Percentiles rank a stretch among this genome's conserved stretches.
Evolutionary conservation across 345 rosid species (phyloP).

Genomic region (Citrus maxima): DNA sequence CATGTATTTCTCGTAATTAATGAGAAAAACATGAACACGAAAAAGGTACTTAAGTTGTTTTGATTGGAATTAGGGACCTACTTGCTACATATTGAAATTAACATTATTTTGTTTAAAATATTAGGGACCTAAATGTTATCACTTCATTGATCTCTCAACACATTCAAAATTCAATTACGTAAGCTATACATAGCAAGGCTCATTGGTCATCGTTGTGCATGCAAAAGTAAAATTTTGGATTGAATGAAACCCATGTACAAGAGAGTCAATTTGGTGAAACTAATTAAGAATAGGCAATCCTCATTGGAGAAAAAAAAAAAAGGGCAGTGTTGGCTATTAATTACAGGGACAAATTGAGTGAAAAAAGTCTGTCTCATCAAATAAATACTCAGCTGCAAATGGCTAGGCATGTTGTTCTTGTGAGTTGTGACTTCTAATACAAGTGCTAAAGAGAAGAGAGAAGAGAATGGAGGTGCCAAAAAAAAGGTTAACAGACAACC

Average conservation of each 20-base stretch:
- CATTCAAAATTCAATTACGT: background rate
- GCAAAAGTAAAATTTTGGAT: background rate
- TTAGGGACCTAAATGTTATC: background rate
- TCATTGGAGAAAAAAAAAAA: too few relatives aligned
- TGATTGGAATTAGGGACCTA: background rate
- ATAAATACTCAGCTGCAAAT: background rate
- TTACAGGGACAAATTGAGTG: background rate
- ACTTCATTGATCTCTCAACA: background rate
- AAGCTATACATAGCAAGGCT: background rate
- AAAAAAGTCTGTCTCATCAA: background rate
- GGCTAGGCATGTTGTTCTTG: background rate
- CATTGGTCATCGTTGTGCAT: background rate
- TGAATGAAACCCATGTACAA: too few relatives aligned
- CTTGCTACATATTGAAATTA: background rate
- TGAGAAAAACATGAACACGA: too few relatives aligned
- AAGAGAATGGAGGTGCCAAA: background rate
- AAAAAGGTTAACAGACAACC: background rate
- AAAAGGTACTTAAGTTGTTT: background rate
- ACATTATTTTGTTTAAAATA: too few relatives aligned
- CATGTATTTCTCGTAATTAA: too few relatives aligned
- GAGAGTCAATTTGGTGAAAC: too few relatives aligned
- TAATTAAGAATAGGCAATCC: too few relatives aligned
- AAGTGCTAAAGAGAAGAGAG: background rate
- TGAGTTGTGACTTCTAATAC: background rate
- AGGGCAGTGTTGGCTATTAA: background rate